Percentiles rank a stretch among this genome's conserved stretches.
phyloP scores from a whole-genome alignment of 2,329 filamentous ascomycete genomes.

The Stenocarpella maydis region DNA sequence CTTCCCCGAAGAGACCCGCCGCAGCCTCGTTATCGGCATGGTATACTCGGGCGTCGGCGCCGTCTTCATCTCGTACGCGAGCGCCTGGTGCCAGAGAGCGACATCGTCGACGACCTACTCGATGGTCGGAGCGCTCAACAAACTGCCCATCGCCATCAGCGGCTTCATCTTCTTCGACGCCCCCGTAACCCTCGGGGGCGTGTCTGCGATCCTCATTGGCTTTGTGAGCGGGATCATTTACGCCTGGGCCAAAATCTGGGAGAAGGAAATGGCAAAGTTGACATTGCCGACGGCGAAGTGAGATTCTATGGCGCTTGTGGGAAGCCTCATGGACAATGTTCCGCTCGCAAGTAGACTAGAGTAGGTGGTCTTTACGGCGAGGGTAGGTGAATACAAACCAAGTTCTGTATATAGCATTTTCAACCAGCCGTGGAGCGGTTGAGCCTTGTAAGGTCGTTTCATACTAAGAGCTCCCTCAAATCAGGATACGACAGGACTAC shows the following conservation, averaged over 20 bases:
- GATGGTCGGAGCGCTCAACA: conserved; percentile 98
- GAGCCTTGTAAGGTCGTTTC: background rate
- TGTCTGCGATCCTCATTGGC: conserved; percentile 88
- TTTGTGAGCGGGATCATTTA: conserved; percentile 95
- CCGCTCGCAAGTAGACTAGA: background rate
- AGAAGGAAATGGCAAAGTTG: conserved; percentile 72
- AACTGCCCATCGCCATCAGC: conserved; percentile 91
- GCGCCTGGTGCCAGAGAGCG: conserved; percentile 96
- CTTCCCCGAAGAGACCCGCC: conserved; percentile 84
- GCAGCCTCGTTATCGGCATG: conserved; percentile 85
- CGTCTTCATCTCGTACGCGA: conserved; percentile 98
- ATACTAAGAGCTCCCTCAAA: background rate
- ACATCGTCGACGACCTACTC: conserved; percentile 99
- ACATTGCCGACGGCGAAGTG: conserved; percentile 71
- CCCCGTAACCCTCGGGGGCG: conserved; percentile 89
- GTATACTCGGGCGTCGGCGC: conserved; percentile 90
- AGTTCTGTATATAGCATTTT: background rate
- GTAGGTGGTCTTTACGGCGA: background rate
- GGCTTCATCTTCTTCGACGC: conserved; percentile 95
- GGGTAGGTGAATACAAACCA: background rate
- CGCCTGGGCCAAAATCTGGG: conserved; percentile 83
- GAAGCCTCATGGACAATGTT: background rate
- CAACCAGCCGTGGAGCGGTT: background rate
- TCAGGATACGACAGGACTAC: too few species aligned
- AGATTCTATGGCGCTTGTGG: conserved; percentile 36